Evolutionary conservation across 2,329 filamentous ascomycete genomes (phyloP), one percentile per base, ranked within the genome.

Genomic region (Fusarium acutatum): DNA sequence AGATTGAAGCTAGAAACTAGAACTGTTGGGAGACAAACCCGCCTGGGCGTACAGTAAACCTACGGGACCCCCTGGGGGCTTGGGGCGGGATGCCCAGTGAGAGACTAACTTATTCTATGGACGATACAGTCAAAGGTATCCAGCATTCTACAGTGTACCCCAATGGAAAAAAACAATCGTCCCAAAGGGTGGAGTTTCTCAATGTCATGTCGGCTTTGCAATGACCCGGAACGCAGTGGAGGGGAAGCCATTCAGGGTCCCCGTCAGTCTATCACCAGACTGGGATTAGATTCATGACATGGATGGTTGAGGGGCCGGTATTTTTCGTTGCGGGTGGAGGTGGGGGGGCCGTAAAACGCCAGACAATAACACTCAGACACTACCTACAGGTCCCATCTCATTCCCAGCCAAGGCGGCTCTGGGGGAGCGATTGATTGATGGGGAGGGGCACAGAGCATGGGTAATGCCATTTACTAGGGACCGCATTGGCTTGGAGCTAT

Each of bases 21-120:
- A 78, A 78, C 76, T 78, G 76, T 78, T 78, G 76, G 76, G 76
- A 78, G 75, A 77, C 67, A 73, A 67, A 49, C 54, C 66, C 40
- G 57, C 62, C 70, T 59, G 56, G 74, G 60, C 66, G 69, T 54
- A 52, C 30, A 26, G 24, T 68, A 73, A 71, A 71, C 67, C 67
- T 41, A 75, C 46, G 22, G 22, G 46, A 50, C 66, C 59, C 66
- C 66, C 44, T 59, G 64, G 57, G 56, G 56, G 56, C 46, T 37
- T 40, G 40, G 61, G 44, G 64, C 32, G 58, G 49, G 35, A 24
- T 37, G 35, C 50, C 64, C 38, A 67, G 64, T 67, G 34, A 67
- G 32, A 58, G 41, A 37, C 53, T 34, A 50, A 24, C 17, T 50
- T 14, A 8, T 22, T 37, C 43, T 38, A 26, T 6, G n/a, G 30